phyloP scores from a whole-genome alignment of 495 filamentous ascomycete genomes.

The Hyaloscypha bicolor region DNA sequence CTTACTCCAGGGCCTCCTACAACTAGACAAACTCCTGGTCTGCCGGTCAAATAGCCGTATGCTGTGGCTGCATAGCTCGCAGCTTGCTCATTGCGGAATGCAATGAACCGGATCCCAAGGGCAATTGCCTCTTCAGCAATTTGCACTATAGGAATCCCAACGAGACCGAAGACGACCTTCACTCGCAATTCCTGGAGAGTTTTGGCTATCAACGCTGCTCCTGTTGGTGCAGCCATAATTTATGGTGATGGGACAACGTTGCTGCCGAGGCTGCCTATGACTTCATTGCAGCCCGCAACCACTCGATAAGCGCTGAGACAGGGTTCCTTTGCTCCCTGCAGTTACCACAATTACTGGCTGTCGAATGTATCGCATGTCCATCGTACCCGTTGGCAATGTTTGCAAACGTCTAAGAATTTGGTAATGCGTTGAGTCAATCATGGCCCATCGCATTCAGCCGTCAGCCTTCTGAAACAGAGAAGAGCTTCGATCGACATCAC shows the following conservation, averaged over 20 bases:
- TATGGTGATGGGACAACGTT: background rate
- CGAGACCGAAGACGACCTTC: conserved; percentile 64
- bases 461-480: conserved; percentile 25
- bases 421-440: conserved; percentile 32
- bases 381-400: conserved; percentile 14
- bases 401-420: conserved; percentile 14
- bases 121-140: conserved; percentile 66
- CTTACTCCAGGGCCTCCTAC: conserved; percentile 65
- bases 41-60: conserved; percentile 67
- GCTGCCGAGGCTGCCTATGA: conserved; percentile 10
- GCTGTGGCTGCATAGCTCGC: conserved; percentile 64
- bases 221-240: conserved; percentile 45
- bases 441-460: conserved; percentile 19
- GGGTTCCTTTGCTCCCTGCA: background rate
- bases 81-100: conserved; percentile 68
- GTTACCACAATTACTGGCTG: background rate
- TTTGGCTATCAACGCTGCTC: conserved; percentile 61
- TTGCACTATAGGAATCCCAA: conserved; percentile 66
- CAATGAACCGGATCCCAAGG: conserved; percentile 65
- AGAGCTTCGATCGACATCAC: background rate
- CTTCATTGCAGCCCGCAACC: conserved; percentile 7
- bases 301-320: background rate
- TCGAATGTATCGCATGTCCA: conserved; percentile 15
- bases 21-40: conserved; percentile 62
- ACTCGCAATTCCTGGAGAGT: conserved; percentile 58